phyloP scores from a whole-genome alignment of 805 yeast genomes.

The Ogataea henricii region DNA sequence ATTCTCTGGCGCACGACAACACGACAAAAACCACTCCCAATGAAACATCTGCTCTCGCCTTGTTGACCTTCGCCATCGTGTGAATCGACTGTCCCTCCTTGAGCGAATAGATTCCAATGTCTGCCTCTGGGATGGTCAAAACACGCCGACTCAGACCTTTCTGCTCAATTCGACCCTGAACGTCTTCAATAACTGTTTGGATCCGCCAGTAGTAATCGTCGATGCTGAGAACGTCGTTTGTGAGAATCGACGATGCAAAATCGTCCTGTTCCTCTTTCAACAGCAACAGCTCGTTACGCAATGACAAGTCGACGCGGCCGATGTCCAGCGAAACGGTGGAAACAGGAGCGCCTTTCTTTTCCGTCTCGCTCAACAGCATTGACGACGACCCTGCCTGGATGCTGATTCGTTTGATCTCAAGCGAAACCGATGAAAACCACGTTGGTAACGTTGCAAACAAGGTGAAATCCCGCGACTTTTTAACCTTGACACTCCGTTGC shows the following conservation, averaged over 20 bases:
- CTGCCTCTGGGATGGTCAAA: conserved; percentile 14
- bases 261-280: conserved; percentile 3
- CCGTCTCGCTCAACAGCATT: conserved; percentile 10
- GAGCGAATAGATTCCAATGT: conserved; percentile 1
- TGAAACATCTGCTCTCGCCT: conserved; percentile 29
- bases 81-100: conserved; percentile 10
- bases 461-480: background rate
- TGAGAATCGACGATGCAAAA: background rate
- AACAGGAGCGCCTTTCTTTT: conserved; percentile 8
- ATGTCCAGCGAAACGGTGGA: background rate
- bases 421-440: conserved; percentile 33
- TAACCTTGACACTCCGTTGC: background rate
- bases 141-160: background rate
- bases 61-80: conserved; percentile 4
- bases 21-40: conserved; percentile 47
- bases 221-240: background rate
- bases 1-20: conserved; percentile 36
- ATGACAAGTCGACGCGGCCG: background rate
- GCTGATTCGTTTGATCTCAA: conserved; percentile 18
- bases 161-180: background rate
- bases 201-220: conserved; percentile 7
- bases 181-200: background rate
- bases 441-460: background rate
- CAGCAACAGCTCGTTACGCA: conserved; percentile 2
- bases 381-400: conserved; percentile 24